These are phyloP conservation scores for Cucumis melo DNA, from an alignment of 306 rosid species.

Conservation along the genomic window DNA sequence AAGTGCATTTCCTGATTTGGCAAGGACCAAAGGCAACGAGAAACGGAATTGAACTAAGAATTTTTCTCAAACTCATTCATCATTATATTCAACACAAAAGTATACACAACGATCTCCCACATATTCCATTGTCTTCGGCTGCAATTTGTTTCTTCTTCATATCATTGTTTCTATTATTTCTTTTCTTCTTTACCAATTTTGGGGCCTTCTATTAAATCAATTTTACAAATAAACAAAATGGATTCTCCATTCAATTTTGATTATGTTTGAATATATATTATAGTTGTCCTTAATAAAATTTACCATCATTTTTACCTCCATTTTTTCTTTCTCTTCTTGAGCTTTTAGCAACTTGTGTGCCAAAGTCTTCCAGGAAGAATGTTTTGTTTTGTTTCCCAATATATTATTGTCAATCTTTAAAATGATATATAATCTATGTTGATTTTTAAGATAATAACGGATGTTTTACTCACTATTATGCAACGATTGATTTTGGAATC, in stretches of 20 bases:
- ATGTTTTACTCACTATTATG: too few relatives aligned
- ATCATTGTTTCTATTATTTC: constrained; percentile 6
- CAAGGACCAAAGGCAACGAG: constrained; percentile 27
- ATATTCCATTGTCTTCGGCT: neutral
- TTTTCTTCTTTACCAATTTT: constrained; percentile 19
- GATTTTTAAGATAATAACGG: too few relatives aligned
- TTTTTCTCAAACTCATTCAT: neutral
- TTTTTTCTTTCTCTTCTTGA: neutral
- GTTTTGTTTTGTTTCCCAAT: too few relatives aligned
- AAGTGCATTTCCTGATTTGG: constrained; percentile 59
- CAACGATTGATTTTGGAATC: too few relatives aligned
- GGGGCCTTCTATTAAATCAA: constrained; percentile 22
- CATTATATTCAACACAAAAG: neutral
- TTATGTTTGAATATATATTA: neutral
- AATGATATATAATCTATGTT: too few relatives aligned
- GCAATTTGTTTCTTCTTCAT: constrained; percentile 2
- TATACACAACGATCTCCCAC: neutral
- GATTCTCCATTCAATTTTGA: constrained; percentile 23
- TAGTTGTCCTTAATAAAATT: neutral
- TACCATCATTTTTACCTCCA: neutral
- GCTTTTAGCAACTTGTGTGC: neutral
- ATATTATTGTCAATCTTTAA: too few relatives aligned
- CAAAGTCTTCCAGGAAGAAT: too few relatives aligned
- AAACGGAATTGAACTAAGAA: constrained; percentile 22
- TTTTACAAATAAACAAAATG: constrained; percentile 17